Percentiles rank a stretch among this genome's conserved stretches.
Conservation (phyloP, 257 asterid species). For the Handroanthus guayacan region DNA sequence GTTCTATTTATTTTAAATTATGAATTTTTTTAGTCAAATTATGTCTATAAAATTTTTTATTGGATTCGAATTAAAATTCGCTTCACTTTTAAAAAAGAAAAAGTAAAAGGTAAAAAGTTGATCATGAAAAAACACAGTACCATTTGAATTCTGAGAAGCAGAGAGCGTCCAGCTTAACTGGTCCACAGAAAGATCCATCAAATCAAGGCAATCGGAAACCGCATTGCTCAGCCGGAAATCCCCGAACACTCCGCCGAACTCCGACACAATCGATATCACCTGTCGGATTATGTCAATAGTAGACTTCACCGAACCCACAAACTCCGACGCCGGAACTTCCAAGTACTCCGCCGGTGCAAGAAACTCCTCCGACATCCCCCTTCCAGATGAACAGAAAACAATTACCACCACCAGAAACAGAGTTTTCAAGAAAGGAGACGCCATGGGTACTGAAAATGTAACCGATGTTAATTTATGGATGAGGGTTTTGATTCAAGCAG, state of each 20-base stretch:
- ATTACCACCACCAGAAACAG: slow-evolving; percentile 21
- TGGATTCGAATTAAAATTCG: too few species aligned
- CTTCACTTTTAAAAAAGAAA: background rate
- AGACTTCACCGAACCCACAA: slow-evolving; percentile 52
- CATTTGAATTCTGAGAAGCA: slow-evolving; percentile 52
- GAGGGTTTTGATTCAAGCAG: slow-evolving; percentile 13
- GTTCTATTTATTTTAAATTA: too few species aligned
- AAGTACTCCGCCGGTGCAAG: slow-evolving; percentile 40
- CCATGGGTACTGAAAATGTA: background rate
- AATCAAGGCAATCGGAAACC: slow-evolving; percentile 65
- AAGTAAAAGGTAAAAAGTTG: background rate
- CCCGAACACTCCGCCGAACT: slow-evolving; percentile 46
- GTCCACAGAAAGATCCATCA: slow-evolving; percentile 69
- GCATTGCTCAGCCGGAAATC: slow-evolving; percentile 61
- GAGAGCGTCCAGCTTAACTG: slow-evolving; percentile 56
- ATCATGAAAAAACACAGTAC: slow-evolving; percentile 30
- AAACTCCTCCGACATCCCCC: slow-evolving; percentile 25
- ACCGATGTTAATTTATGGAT: background rate
- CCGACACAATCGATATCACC: slow-evolving; percentile 51
- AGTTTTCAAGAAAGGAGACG: slow-evolving; percentile 15
- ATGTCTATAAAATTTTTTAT: too few species aligned
- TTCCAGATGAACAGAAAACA: slow-evolving; percentile 5
- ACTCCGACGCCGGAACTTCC: slow-evolving; percentile 57
- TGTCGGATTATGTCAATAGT: slow-evolving; percentile 46
- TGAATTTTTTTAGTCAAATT: too few species aligned